Evolutionary conservation across 129 eudicot species (phyloP).

Genomic region (Flaveria bidentis): DNA sequence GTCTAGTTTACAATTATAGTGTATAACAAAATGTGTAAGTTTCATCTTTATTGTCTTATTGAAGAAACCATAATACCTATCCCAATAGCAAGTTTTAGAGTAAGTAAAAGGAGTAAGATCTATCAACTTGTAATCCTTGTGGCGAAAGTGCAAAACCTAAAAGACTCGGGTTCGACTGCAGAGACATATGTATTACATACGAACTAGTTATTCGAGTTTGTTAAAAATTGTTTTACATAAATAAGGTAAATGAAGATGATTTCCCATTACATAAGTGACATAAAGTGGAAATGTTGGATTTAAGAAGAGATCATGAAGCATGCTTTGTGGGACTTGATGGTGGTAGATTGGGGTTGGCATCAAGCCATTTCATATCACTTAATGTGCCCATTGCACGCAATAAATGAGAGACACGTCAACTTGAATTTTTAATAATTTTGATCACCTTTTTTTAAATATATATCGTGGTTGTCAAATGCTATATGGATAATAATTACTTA

Average conservation of each 20-base stretch:
- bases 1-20: not conserved
- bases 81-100: not conserved
- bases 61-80: not conserved
- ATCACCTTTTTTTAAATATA: not conserved
- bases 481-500: too few relatives aligned
- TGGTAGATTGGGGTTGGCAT: slow-evolving; percentile 32
- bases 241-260: not conserved
- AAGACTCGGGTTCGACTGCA: not conserved
- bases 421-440: slow-evolving; percentile 3
- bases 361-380: slow-evolving; percentile 29
- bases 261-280: slow-evolving; percentile 2
- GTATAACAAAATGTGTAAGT: too few relatives aligned
- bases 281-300: slow-evolving; percentile 25
- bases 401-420: slow-evolving; percentile 25
- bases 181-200: not conserved
- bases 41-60: not conserved
- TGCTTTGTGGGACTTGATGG: slow-evolving; percentile 32
- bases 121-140: not conserved
- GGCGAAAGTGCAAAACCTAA: not conserved
- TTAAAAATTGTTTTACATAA: not conserved
- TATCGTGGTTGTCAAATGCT: too few relatives aligned
- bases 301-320: slow-evolving; percentile 30
- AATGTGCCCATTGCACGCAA: slow-evolving; percentile 30
- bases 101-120: not conserved
- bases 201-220: not conserved